Conservation (phyloP, 1,284 basidiomycete species). For the Leccinum subrobustum region DNA sequence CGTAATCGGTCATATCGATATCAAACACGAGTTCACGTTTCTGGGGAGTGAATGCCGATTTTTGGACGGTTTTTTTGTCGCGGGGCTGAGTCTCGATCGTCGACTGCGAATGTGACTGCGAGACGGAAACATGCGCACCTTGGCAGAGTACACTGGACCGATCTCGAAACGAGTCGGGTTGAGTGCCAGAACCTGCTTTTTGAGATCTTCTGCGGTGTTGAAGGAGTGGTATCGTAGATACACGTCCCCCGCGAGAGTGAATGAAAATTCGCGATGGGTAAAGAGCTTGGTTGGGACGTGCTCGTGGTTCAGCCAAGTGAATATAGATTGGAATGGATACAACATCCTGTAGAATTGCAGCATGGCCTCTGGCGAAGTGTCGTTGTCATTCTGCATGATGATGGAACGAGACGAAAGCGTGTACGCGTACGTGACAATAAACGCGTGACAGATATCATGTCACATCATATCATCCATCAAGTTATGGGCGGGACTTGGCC, state of each 20-base stretch:
- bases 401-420: not conserved
- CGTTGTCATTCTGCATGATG: slow-evolving; percentile 21
- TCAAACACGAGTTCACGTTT: slow-evolving; percentile 97
- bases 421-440: slow-evolving; percentile 22
- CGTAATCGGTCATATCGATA: slow-evolving; percentile 99
- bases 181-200: slow-evolving; percentile 81
- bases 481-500: too few species aligned
- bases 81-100: slow-evolving; percentile 59
- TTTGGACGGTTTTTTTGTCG: slow-evolving; percentile 85
- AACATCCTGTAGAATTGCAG: slow-evolving; percentile 88
- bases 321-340: slow-evolving; percentile 94
- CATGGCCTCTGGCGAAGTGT: slow-evolving; percentile 59
- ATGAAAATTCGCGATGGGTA: slow-evolving; percentile 95
- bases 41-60: slow-evolving; percentile 74
- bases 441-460: slow-evolving; percentile 20
- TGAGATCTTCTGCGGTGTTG: slow-evolving; percentile 81
- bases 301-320: slow-evolving; percentile 94
- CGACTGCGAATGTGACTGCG: slow-evolving; percentile 3
- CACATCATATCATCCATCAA: not conserved
- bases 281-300: slow-evolving; percentile 74
- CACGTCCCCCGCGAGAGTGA: slow-evolving; percentile 88
- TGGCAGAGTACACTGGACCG: slow-evolving; percentile 88
- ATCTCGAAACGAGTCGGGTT: slow-evolving; percentile 96
- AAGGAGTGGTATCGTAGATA: slow-evolving; percentile 98
- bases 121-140: slow-evolving; percentile 52